These are phyloP conservation scores for Cadophora sp. DNA, from an alignment of 2,329 filamentous ascomycete genomes.

Conservation along the genomic window DNA sequence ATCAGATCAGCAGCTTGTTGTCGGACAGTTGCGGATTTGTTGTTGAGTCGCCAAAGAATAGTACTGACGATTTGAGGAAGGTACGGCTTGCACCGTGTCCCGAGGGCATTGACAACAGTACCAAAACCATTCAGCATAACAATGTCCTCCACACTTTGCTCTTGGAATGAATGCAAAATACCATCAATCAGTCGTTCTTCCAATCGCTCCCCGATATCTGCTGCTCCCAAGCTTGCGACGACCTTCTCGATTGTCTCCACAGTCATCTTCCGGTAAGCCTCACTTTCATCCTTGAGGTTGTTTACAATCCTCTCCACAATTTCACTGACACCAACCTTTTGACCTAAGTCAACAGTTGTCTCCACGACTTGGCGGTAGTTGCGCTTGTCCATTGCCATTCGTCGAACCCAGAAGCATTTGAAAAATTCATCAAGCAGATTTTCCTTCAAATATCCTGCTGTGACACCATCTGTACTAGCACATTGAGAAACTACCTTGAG, in stretches of 20 bases:
- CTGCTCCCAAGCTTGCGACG: constrained; percentile 88
- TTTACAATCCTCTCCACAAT: constrained; percentile 92
- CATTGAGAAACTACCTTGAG: constrained; percentile 97
- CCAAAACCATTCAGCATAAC: constrained; percentile 98
- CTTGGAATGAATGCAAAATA: constrained; percentile 95
- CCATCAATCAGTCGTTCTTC: constrained; percentile 96
- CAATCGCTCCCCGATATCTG: constrained; percentile 89
- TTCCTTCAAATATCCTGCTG: constrained; percentile 92
- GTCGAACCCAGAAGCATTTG: constrained; percentile 97
- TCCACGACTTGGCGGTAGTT: constrained; percentile 99
- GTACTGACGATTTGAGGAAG: constrained; percentile 96
- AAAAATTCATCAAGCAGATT: constrained; percentile 96
- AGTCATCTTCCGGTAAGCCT: constrained; percentile 98
- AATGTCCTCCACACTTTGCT: constrained; percentile 95
- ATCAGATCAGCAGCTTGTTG: constrained; percentile 97
- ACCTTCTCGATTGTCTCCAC: constrained; percentile 98
- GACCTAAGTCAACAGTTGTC: constrained; percentile 94
- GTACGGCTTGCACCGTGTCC: constrained; percentile 93
- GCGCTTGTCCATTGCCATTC: constrained; percentile 96
- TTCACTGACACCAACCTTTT: constrained; percentile 97
- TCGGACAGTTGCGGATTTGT: constrained; percentile 95
- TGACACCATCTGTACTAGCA: constrained; percentile 92
- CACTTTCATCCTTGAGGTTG: constrained; percentile 97
- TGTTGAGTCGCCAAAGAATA: constrained; percentile 95
- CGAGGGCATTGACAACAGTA: constrained; percentile 94